phyloP scores from a whole-genome alignment of 2,329 filamentous ascomycete genomes.

The Exophiala lecanii-corni region DNA sequence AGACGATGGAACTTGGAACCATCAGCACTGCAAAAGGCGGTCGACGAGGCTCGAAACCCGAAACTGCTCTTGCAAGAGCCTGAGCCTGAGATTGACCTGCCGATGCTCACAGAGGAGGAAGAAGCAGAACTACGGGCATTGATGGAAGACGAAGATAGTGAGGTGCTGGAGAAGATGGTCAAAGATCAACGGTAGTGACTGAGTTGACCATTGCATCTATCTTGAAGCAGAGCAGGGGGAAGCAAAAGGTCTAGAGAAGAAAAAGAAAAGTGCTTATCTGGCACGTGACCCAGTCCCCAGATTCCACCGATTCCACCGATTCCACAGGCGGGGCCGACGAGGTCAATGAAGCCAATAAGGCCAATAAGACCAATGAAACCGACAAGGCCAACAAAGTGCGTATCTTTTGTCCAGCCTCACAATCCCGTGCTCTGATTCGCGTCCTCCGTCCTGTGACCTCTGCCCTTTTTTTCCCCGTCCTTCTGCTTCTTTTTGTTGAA shows the following conservation, averaged over 20 bases:
- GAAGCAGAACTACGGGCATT: conserved; percentile 87
- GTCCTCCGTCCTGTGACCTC: conserved; percentile 5
- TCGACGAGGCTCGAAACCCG: conserved; percentile 44
- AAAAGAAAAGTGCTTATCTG: too few species aligned
- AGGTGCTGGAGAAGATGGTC: conserved; percentile 24
- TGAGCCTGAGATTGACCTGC: conserved; percentile 39
- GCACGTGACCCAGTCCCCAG: conserved; percentile 8
- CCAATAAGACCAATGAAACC: too few species aligned
- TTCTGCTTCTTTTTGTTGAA: conserved; percentile 8
- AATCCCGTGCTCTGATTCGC: conserved; percentile 13
- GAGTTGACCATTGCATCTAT: too few species aligned
- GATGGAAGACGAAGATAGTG: conserved; percentile 67
- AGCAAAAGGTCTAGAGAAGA: too few species aligned
- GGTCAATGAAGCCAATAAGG: too few species aligned
- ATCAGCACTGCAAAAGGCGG: conserved; percentile 53
- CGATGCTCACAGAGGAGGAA: conserved; percentile 75
- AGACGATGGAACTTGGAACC: conserved; percentile 73
- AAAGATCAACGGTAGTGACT: conserved; percentile 19
- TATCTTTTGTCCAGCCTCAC: conserved; percentile 1
- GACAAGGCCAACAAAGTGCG: neutral
- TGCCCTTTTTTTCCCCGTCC: neutral
- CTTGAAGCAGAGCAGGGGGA: too few species aligned
- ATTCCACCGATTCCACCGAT: conserved; percentile 15
- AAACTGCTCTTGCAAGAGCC: conserved; percentile 45
- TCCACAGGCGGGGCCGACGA: too few species aligned